Percentiles rank a stretch among this genome's conserved stretches.
Conservation (phyloP, 2,329 filamentous ascomycete genomes). For the Thielaviopsis musarum region DNA sequence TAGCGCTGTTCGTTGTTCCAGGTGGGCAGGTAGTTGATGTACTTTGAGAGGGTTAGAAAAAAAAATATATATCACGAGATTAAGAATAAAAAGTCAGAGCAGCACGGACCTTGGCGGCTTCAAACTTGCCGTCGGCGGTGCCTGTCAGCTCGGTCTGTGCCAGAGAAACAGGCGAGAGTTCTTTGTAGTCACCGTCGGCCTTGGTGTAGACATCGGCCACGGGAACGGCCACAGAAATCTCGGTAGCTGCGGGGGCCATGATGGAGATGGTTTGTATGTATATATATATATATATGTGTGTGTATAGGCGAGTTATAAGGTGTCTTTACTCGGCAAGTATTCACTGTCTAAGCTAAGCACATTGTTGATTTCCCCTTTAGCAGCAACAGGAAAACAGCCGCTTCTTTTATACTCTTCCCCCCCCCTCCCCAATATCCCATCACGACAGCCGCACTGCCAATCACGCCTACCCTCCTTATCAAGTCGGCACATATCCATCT, state of each 20-base stretch:
- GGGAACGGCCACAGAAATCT: not conserved
- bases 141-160: conserved; percentile 11
- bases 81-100: too few species aligned
- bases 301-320: too few species aligned
- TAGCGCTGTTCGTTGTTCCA: conserved; percentile 51
- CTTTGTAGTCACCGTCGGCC: conserved; percentile 11
- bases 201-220: conserved; percentile 5
- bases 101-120: conserved; percentile 3
- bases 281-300: not conserved
- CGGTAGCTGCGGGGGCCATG: conserved; percentile 11
- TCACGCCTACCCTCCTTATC: not conserved
- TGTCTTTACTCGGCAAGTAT: too few species aligned
- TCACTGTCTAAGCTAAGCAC: too few species aligned
- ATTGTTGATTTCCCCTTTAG: too few species aligned
- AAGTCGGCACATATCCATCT: not conserved
- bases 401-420: not conserved
- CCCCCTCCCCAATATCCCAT: not conserved
- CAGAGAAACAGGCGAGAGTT: conserved; percentile 6
- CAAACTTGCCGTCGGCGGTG: conserved; percentile 5
- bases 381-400: not conserved
- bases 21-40: conserved; percentile 56
- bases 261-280: too few species aligned
- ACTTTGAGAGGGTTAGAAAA: conserved; percentile 24
- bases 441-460: not conserved
- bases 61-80: too few species aligned